Percentiles rank a stretch among this genome's conserved stretches.
These are phyloP conservation scores for Trichophyton simii DNA, from an alignment of 2,329 filamentous ascomycete genomes.

Conservation along the genomic window DNA sequence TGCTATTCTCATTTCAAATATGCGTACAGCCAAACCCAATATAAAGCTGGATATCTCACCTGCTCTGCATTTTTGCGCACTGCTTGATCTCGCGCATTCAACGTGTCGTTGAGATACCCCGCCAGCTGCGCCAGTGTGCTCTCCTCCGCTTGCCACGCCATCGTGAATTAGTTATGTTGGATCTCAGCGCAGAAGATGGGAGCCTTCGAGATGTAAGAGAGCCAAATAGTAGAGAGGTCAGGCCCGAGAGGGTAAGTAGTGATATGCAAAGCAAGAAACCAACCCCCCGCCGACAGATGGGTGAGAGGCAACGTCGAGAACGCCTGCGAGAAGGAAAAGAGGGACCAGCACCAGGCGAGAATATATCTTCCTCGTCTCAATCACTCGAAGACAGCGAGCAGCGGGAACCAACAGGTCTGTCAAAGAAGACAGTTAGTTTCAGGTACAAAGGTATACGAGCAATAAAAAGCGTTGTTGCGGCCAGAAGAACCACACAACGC, in stretches of 20 bases:
- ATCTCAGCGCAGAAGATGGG: neutral
- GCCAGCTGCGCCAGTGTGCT: conserved; percentile 83
- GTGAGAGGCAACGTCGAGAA: neutral
- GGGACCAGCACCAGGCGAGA: neutral
- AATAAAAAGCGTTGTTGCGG: neutral
- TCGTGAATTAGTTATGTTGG: conserved; percentile 27
- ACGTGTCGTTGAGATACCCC: conserved; percentile 77
- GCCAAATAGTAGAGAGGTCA: neutral
- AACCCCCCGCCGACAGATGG: neutral
- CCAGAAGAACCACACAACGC: neutral
- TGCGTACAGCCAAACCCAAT: neutral
- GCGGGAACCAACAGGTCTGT: neutral
- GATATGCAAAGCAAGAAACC: neutral
- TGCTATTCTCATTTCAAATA: neutral
- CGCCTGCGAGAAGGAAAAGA: neutral
- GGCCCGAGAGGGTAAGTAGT: neutral
- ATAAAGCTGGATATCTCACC: conserved; percentile 43
- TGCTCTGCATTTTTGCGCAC: conserved; percentile 81
- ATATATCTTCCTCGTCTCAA: neutral
- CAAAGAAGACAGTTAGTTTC: conserved; percentile 11
- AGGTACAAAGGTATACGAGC: neutral
- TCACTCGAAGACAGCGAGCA: neutral
- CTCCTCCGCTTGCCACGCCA: conserved; percentile 86
- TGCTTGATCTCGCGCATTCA: conserved; percentile 67
- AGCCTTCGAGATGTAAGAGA: neutral